These are phyloP conservation scores for Amanita rimosa DNA, from an alignment of 768 basidiomycete genomes.

Conservation along the genomic window DNA sequence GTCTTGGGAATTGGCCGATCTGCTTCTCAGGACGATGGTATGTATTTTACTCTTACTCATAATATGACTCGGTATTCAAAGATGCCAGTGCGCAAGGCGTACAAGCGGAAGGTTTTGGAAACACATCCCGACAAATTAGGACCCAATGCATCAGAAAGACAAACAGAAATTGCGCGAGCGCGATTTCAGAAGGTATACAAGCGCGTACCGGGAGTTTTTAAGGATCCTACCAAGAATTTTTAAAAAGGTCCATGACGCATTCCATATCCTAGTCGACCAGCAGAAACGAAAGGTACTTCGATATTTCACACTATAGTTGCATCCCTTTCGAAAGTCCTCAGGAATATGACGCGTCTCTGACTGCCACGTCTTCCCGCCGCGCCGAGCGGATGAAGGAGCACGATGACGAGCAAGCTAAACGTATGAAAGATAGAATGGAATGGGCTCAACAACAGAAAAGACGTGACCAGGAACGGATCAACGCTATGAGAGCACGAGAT, in stretches of 20 bases:
- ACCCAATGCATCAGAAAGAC: slow-evolving; percentile 35
- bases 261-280: slow-evolving; percentile 44
- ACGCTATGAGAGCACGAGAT: slow-evolving; percentile 20
- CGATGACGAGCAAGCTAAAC: slow-evolving; percentile 12
- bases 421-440: slow-evolving; percentile 38
- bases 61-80: not conserved
- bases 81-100: slow-evolving; percentile 49
- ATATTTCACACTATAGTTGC: not conserved
- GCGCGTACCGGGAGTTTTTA: not conserved
- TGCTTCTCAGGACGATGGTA: slow-evolving; percentile 43
- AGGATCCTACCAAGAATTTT: not conserved
- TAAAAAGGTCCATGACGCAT: slow-evolving; percentile 49
- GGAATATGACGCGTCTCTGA: slow-evolving; percentile 36
- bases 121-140: slow-evolving; percentile 69
- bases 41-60: slow-evolving; percentile 11
- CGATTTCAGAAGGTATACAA: slow-evolving; percentile 45
- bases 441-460: slow-evolving; percentile 43
- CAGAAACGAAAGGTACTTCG: slow-evolving; percentile 40
- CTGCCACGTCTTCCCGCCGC: not conserved
- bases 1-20: slow-evolving; percentile 32
- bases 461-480: slow-evolving; percentile 39
- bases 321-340: slow-evolving; percentile 9
- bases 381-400: not conserved
- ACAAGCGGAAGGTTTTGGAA: slow-evolving; percentile 54
- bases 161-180: slow-evolving; percentile 41